These are phyloP conservation scores for Berberis vulgaris DNA, from an alignment of 164 flowering plant genomes.

Conservation along the genomic window DNA sequence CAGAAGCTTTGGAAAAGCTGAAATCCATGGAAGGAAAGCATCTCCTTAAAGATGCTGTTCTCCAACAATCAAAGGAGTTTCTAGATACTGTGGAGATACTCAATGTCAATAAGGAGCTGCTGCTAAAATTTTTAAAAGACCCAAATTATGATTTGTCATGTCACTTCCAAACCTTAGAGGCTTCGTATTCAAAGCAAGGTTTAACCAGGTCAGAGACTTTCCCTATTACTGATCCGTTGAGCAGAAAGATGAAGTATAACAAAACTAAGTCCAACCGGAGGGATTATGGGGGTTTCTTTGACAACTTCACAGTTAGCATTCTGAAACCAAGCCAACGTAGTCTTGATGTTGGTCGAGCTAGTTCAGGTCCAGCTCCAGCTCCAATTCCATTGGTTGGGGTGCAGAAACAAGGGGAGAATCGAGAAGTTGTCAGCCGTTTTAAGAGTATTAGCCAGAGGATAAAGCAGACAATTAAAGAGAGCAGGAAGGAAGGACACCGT, in stretches of 20 bases:
- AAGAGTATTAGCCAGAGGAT: slow-evolving; percentile 46
- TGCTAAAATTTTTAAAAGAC: slow-evolving; percentile 38
- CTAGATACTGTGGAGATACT: slow-evolving; percentile 41
- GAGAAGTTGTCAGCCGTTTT: slow-evolving; percentile 21
- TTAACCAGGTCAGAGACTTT: slow-evolving; percentile 41
- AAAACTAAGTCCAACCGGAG: slow-evolving; percentile 18
- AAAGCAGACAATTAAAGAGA: slow-evolving; percentile 47
- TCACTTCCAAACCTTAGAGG: slow-evolving; percentile 24
- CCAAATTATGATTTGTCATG: slow-evolving; percentile 32
- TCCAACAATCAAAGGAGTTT: slow-evolving; percentile 34
- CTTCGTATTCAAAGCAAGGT: slow-evolving; percentile 13
- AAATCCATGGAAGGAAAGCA: slow-evolving; percentile 21
- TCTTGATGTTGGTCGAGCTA: slow-evolving; percentile 4
- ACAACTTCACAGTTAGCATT: not conserved
- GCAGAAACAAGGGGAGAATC: slow-evolving; percentile 9
- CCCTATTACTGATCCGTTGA: slow-evolving; percentile 23
- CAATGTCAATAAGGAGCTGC: slow-evolving; percentile 33
- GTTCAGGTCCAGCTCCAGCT: slow-evolving; percentile 9
- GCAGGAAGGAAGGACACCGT: slow-evolving; percentile 47
- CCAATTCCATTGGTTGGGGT: slow-evolving; percentile 7
- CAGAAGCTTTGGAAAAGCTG: slow-evolving; percentile 15
- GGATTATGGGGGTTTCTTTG: not conserved
- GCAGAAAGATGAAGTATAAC: slow-evolving; percentile 11
- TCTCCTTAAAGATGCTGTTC: slow-evolving; percentile 17
- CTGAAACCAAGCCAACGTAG: not conserved